Evolutionary conservation across 2,329 filamentous ascomycete genomes (phyloP).

Genomic region (Knufia fluminis): DNA sequence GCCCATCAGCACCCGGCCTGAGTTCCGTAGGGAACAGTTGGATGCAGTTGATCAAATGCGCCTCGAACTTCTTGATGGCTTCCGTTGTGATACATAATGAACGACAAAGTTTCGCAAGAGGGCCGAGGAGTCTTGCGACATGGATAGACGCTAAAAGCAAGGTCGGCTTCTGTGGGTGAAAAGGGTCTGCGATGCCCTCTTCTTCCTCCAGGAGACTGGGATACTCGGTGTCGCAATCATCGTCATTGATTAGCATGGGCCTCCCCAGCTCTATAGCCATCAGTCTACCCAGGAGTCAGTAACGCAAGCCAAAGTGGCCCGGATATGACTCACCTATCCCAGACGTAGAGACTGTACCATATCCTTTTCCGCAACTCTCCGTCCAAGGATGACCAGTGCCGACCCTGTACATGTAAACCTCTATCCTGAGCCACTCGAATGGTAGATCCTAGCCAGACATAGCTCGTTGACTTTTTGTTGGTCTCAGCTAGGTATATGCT

Average conservation of each 20-base stretch:
- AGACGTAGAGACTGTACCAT: slow-evolving; percentile 90
- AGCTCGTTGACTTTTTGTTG: slow-evolving; percentile 76
- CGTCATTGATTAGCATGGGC: slow-evolving; percentile 74
- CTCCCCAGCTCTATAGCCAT: slow-evolving; percentile 71
- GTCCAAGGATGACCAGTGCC: slow-evolving; percentile 65
- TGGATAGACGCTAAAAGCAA: slow-evolving; percentile 61
- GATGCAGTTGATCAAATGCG: slow-evolving; percentile 67
- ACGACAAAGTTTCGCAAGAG: slow-evolving; percentile 61
- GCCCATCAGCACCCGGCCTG: slow-evolving; percentile 55
- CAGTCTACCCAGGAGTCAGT: slow-evolving; percentile 38
- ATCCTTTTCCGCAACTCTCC: slow-evolving; percentile 76
- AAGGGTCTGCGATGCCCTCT: slow-evolving; percentile 18
- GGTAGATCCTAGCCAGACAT: slow-evolving; percentile 73
- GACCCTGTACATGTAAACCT: slow-evolving; percentile 66
- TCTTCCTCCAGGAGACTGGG: slow-evolving; percentile 76
- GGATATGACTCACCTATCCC: slow-evolving; percentile 57
- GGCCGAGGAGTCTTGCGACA: slow-evolving; percentile 67
- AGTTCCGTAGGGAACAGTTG: slow-evolving; percentile 66
- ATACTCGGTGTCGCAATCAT: slow-evolving; percentile 75
- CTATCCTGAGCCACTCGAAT: slow-evolving; percentile 76
- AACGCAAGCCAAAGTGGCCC: background rate
- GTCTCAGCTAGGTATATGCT: slow-evolving; percentile 75
- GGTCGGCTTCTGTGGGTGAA: slow-evolving; percentile 48
- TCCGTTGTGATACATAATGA: slow-evolving; percentile 56
- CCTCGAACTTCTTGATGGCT: slow-evolving; percentile 69